Evolutionary conservation across 2,329 filamentous ascomycete species (phyloP).

Genomic region (Amauroascus verrucosus): DNA sequence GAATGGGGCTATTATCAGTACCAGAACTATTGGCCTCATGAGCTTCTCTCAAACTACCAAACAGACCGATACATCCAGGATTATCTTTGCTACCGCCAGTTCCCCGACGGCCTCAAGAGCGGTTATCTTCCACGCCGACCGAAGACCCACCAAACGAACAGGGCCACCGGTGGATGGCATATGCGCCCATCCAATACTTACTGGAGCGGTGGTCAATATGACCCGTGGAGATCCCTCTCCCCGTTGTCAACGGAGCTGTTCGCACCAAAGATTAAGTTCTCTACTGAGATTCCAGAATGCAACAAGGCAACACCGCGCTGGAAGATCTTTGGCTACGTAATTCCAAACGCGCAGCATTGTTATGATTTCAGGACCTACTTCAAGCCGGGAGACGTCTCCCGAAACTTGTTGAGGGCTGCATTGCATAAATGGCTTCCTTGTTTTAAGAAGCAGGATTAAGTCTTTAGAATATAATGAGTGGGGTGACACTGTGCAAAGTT

Average conservation of each 20-base stretch:
- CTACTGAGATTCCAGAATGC: conserved; percentile 37
- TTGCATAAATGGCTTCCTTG: conserved; percentile 41
- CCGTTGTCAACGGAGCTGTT: conserved; percentile 34
- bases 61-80: conserved; percentile 36
- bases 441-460: conserved; percentile 22
- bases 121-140: conserved; percentile 37
- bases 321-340: conserved; percentile 41
- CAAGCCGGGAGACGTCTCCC: conserved; percentile 26
- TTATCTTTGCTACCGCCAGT: conserved; percentile 41
- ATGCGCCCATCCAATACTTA: conserved; percentile 44
- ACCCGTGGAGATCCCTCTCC: conserved; percentile 43
- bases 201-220: conserved; percentile 43
- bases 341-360: conserved; percentile 40
- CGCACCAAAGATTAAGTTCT: conserved; percentile 33
- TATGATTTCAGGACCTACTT: conserved; percentile 38
- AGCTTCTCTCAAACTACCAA: conserved; percentile 41
- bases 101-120: conserved; percentile 33
- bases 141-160: conserved; percentile 32
- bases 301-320: conserved; percentile 27
- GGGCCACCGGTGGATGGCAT: conserved; percentile 41
- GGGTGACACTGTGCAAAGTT: background rate
- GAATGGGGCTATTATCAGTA: conserved; percentile 45
- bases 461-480: background rate
- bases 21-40: conserved; percentile 36
- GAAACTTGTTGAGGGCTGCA: conserved; percentile 33